Evolutionary conservation across 1,284 basidiomycete species (phyloP), one percentile per base, ranked within the genome.

Genomic region (Ustilago vetiveriae): DNA sequence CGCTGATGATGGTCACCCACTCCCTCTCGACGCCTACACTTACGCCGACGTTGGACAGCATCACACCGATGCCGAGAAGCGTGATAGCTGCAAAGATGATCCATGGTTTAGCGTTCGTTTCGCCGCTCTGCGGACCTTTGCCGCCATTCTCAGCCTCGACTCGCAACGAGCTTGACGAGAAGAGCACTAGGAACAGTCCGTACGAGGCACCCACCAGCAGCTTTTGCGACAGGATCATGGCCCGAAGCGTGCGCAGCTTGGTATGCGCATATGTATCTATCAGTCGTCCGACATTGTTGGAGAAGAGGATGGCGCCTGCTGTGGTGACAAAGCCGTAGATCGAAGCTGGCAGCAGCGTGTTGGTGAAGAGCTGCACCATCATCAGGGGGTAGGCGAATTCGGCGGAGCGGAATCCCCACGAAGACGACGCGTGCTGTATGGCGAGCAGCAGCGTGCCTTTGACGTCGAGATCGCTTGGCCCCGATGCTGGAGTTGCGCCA

Each of bases 21-120:
- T 87, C 87, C n/a, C 86, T 79, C 74, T 88, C 86, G n/a, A 87
- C 83, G 0, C 85, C 84, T 2, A 88, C 84, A 1, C 84, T 84
- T 35, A 86, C 85, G 10, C 84, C 83, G 1, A 85, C 84, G 39
- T 84, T 85, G 5, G 84, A 82, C 0, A 87, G 76, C 29, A 71
- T 69, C 3, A 78, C 46, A 4, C 60, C 58, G 33, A 68, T 85
- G 0, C 85, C 85, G 3, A 80, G 75, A 2, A 85, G 4, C 0
- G 83, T 79, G 30, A 87, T 82, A n/a, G 83, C 43, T 0, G 80
- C 76, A 63, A 87, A 86, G 43, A 84, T 69, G 10, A 64, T 27
- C 72, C 80, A 79, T 13, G 70, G 64, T 17, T 17, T 41, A 6
- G 53, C 38, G 19, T 63, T 72, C 17, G 57, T 44, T 11, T 16